These are phyloP conservation scores for Picochlorum sp. DNA, from an alignment of 139 green algal species.

Conservation along the genomic window DNA sequence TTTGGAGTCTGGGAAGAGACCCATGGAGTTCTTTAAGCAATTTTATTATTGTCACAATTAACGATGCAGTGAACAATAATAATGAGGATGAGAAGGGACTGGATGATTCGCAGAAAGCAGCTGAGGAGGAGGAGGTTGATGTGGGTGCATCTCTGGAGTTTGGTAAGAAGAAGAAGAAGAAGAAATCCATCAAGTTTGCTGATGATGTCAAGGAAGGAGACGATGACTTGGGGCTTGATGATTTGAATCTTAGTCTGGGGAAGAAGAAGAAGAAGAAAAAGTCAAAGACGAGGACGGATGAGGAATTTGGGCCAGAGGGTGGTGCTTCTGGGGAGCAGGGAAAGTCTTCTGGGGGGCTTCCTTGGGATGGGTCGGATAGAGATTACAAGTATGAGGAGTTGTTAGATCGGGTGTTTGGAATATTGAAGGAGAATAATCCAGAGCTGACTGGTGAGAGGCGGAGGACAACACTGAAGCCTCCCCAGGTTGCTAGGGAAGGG, in stretches of 20 bases:
- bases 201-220: constrained; percentile 11
- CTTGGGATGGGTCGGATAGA: constrained; percentile 86
- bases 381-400: constrained; percentile 98
- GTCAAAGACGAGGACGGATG: constrained; percentile 28
- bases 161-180: constrained; percentile 52
- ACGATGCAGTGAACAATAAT: not conserved
- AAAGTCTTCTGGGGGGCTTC: constrained; percentile 25
- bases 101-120: not conserved
- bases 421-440: constrained; percentile 91
- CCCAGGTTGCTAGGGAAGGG: constrained; percentile 92
- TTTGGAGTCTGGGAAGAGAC: not conserved
- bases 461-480: constrained; percentile 94
- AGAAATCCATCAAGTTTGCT: constrained; percentile 13
- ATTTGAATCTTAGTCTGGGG: constrained; percentile 32
- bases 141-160: constrained; percentile 28
- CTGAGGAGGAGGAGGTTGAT: constrained; percentile 19
- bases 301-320: constrained; percentile 25
- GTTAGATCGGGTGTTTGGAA: constrained; percentile 92
- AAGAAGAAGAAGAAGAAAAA: constrained; percentile 83
- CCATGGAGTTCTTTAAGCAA: no score
- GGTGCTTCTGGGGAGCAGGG: constrained; percentile 13
- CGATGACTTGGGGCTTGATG: constrained; percentile 14
- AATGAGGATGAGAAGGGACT: not conserved
- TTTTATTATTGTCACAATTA: no score
- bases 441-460: constrained; percentile 92